These are phyloP conservation scores for Kodamaea lidongshanica DNA, from an alignment of 805 yeast genomes.

Conservation along the genomic window DNA sequence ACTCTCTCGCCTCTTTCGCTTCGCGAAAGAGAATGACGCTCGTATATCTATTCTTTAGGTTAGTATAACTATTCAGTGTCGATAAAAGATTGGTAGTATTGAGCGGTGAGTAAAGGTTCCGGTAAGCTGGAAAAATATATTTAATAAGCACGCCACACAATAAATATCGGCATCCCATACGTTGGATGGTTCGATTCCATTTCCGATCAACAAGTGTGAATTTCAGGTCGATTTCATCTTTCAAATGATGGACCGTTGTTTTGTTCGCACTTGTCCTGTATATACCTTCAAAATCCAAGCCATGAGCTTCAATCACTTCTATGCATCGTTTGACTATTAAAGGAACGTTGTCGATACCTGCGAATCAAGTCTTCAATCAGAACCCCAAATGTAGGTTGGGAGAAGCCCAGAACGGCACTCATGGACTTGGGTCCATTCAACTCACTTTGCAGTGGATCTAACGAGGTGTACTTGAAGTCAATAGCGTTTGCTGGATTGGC, in stretches of 20 bases:
- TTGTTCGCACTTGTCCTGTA: constrained; percentile 82
- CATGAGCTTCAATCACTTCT: constrained; percentile 77
- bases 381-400: constrained; percentile 66
- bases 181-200: constrained; percentile 33
- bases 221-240: constrained; percentile 65
- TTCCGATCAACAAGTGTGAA: constrained; percentile 50
- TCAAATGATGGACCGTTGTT: constrained; percentile 64
- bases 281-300: constrained; percentile 81
- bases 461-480: constrained; percentile 14
- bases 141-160: constrained; percentile 80
- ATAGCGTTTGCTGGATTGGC: constrained; percentile 1
- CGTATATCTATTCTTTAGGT: constrained; percentile 3
- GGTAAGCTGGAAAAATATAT: constrained; percentile 83
- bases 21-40: too few species aligned
- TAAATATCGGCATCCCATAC: constrained; percentile 76
- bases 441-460: constrained; percentile 33
- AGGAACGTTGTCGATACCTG: constrained; percentile 86
- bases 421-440: constrained; percentile 31
- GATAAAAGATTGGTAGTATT: constrained; percentile 55
- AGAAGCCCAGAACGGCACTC: constrained; percentile 12
- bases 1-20: too few species aligned
- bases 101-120: constrained; percentile 72
- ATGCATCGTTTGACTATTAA: constrained; percentile 84
- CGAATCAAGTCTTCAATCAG: constrained; percentile 75
- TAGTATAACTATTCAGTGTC: too few species aligned